phyloP scores from a whole-genome alignment of 2,329 filamentous ascomycete species.

The Fusarium nodosum region DNA sequence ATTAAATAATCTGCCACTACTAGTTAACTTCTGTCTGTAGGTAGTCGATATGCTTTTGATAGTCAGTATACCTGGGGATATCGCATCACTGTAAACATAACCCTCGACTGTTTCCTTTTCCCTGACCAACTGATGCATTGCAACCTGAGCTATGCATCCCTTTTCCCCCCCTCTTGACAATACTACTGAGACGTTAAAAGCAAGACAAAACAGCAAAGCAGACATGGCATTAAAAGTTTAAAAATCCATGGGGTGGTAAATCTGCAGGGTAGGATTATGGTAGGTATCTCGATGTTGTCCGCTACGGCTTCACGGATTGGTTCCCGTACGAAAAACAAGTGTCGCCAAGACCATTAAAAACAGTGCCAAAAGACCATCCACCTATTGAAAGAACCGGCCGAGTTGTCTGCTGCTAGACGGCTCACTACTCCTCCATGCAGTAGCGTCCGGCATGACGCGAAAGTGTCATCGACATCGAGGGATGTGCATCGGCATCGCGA shows the following conservation, averaged over 20 bases:
- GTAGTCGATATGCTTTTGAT: not conserved
- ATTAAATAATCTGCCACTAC: not conserved
- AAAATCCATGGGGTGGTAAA: not conserved
- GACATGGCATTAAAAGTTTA: slow-evolving; percentile 14
- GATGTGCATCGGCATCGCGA: slow-evolving; percentile 27
- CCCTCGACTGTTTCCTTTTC: not conserved
- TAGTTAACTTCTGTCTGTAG: not conserved
- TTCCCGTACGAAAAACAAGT: not conserved
- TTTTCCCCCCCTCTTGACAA: no score
- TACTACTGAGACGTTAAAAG: slow-evolving; percentile 6
- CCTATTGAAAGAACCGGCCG: slow-evolving; percentile 3
- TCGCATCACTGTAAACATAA: slow-evolving; percentile 3
- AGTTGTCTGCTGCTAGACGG: slow-evolving; percentile 5
- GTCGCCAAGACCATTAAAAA: slow-evolving; percentile 26
- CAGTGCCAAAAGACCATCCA: slow-evolving; percentile 2
- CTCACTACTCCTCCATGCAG: not conserved
- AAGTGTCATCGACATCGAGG: slow-evolving; percentile 26
- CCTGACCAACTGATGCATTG: slow-evolving; percentile 2
- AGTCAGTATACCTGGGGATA: not conserved
- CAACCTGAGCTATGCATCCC: not conserved
- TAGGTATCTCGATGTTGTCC: slow-evolving; percentile 35
- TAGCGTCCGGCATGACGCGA: slow-evolving; percentile 17
- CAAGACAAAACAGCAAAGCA: slow-evolving; percentile 16
- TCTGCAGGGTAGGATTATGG: not conserved
- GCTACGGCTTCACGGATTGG: slow-evolving; percentile 20